Base-by-base conservation (phyloP, 2,329 filamentous ascomycete species). In the Teratosphaeria zuluensis region DNA sequence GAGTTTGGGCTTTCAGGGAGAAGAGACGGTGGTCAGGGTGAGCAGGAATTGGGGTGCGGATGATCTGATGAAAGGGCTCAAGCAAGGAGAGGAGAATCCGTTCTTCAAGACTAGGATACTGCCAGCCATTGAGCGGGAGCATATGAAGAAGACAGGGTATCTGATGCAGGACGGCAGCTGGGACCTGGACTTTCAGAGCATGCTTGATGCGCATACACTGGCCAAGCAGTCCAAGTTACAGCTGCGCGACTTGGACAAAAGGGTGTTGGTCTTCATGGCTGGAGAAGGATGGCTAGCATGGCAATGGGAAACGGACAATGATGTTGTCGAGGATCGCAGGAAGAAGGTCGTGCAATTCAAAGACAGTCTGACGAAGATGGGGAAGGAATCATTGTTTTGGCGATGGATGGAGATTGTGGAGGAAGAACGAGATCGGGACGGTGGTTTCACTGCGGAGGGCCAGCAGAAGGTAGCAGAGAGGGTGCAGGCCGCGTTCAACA, bases 381-480 rank as follows among this genome's bases (percentile, higher is more conserved):
- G 88, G 51, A 95, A 96, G 74, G 92, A 96, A 72, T 85, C 88
- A 63, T 73, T 96, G 56, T 96, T 96, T 76, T 96, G 89, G 76
- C 84, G 87, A 58, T 96, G 91, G 90, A 89, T 96, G 54, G 92
- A 96, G 76, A 82, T 95, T 69, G 85, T 96, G 55, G 91, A 96
- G 75, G 95, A 85, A 68, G 91, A 96, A 75, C 87, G 89, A 51
- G 87, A 85, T 38, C 82, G 83, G 64, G 88, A 90, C 0, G 89
- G 87, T 19, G 89, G 89, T 0, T 95, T 95, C 69, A 88, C 86
- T 1, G 76, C 80, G 0, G 87, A 91, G 69, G 81, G 84, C 68
- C 90, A 95, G 74, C 78, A 83, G 58, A 81, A 79, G 51, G 86
- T 88, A 1, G 89, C 90, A 59, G 76, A 83, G 63, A 86, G 91